Conservation (phyloP, 495 filamentous ascomycete species). For the Margaritispora aquatica region DNA sequence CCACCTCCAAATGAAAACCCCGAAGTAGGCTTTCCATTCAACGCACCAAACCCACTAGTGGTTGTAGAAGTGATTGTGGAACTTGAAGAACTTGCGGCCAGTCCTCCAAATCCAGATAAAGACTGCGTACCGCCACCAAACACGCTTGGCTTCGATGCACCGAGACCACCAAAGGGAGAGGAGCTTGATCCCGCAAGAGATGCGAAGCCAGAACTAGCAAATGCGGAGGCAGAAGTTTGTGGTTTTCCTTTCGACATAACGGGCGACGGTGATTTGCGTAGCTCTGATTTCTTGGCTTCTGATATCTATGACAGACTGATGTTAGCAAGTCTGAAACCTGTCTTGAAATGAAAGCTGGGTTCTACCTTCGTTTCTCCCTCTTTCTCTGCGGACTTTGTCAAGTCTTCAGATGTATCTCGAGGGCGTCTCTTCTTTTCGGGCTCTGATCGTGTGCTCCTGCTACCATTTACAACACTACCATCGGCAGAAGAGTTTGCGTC, state of each 20-base stretch:
- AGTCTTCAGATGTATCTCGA: conserved; percentile 31
- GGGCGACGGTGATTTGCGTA: conserved; percentile 17
- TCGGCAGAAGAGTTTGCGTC: conserved; percentile 31
- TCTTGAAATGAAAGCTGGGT: background rate
- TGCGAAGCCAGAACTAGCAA: conserved; percentile 44
- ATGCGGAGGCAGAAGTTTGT: conserved; percentile 38
- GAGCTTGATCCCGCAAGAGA: conserved; percentile 40
- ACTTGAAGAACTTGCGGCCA: conserved; percentile 12
- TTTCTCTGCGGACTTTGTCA: conserved; percentile 12
- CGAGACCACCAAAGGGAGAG: conserved; percentile 42
- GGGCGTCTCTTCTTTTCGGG: conserved; percentile 54
- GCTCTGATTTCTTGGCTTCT: background rate
- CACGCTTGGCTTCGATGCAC: conserved; percentile 32
- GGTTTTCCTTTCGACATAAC: conserved; percentile 9
- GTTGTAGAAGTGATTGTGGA: conserved; percentile 4
- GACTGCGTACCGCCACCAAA: conserved; percentile 21
- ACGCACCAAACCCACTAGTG: conserved; percentile 14
- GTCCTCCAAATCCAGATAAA: conserved; percentile 21
- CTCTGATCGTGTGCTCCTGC: conserved; percentile 36
- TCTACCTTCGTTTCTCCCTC: conserved; percentile 6
- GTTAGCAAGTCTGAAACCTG: background rate
- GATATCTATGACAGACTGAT: too few relatives aligned
- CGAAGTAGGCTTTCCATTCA: conserved; percentile 10
- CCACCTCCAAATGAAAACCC: conserved; percentile 31
- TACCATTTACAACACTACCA: conserved; percentile 27